A percentile compares a stretch with the other conserved stretches of the same genome.
phyloP scores from a whole-genome alignment of 495 filamentous ascomycete species.

The Aspergillus egyptiacus region DNA sequence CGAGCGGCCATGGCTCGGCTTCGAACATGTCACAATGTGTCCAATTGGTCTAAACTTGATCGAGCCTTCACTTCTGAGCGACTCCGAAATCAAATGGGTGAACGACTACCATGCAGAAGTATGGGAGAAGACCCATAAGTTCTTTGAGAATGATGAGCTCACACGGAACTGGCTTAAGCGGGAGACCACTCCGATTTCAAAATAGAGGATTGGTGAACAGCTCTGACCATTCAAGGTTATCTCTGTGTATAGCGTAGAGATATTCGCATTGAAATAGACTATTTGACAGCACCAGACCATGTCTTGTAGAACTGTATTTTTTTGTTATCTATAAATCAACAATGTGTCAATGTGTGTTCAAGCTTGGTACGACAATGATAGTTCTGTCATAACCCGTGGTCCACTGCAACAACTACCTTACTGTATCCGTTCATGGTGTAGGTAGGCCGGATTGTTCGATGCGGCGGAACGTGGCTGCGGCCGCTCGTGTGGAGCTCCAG shows the following conservation, averaged over 20 bases:
- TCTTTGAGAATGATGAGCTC: conserved; percentile 64
- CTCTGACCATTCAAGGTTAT: background rate
- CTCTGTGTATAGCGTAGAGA: background rate
- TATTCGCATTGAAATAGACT: background rate
- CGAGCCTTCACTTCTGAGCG: conserved; percentile 64
- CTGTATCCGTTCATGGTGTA: too few relatives aligned
- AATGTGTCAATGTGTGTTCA: too few relatives aligned
- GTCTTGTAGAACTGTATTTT: too few relatives aligned
- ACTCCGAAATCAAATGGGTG: conserved; percentile 77
- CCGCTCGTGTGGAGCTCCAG: conserved; percentile 17
- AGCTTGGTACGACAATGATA: too few relatives aligned
- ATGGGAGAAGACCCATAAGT: conserved; percentile 72
- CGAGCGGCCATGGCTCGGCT: conserved; percentile 88
- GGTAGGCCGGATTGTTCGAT: too few relatives aligned
- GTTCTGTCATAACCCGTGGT: too few relatives aligned
- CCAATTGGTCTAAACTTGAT: conserved; percentile 90
- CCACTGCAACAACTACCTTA: too few relatives aligned
- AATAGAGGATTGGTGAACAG: conserved; percentile 16
- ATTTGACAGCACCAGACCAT: too few relatives aligned
- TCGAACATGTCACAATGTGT: conserved; percentile 96
- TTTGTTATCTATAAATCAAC: too few relatives aligned
- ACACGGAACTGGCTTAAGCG: conserved; percentile 76
- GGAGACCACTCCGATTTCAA: conserved; percentile 60
- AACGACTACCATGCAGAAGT: conserved; percentile 82
- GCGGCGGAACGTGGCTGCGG: conserved; percentile 20